phyloP scores from a whole-genome alignment of 2,329 filamentous ascomycete species.

The Talaromyces amestolkiae region DNA sequence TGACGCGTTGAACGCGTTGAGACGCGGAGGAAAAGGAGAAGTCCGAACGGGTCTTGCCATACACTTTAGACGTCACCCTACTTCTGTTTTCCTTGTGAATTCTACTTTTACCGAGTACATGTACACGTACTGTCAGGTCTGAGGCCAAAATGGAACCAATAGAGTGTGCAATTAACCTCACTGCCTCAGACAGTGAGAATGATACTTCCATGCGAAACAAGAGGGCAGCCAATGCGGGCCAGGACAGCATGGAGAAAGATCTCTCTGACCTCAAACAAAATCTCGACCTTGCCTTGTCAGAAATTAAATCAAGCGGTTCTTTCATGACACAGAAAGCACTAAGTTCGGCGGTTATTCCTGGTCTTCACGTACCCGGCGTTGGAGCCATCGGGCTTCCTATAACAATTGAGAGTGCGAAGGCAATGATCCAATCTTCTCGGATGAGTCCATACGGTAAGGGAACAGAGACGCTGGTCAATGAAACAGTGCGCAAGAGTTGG shows the following conservation, averaged over 20 bases:
- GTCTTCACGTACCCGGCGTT: slow-evolving; percentile 8
- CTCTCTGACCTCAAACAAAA: not conserved
- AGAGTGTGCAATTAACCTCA: not conserved
- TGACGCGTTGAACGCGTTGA: not conserved
- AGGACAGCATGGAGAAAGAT: not conserved
- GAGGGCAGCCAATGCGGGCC: no score
- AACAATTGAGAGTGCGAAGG: not conserved
- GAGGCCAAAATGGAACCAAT: not conserved
- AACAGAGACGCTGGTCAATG: slow-evolving; percentile 41
- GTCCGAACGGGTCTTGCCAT: not conserved
- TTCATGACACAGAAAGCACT: not conserved
- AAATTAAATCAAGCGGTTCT: not conserved
- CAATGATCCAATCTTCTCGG: slow-evolving; percentile 22
- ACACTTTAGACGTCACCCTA: no score
- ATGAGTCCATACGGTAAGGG: slow-evolving; percentile 38
- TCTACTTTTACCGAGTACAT: no score
- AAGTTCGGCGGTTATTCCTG: not conserved
- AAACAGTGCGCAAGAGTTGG: slow-evolving; percentile 44
- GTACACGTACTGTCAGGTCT: no score
- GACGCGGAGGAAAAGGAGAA: not conserved
- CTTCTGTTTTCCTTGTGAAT: no score
- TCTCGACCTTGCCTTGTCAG: not conserved
- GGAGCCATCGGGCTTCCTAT: slow-evolving; percentile 17
- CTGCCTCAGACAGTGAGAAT: not conserved
- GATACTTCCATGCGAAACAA: not conserved